Conservation (phyloP, 2,329 filamentous ascomycete genomes). For the Paraconiothyrium sp. region DNA sequence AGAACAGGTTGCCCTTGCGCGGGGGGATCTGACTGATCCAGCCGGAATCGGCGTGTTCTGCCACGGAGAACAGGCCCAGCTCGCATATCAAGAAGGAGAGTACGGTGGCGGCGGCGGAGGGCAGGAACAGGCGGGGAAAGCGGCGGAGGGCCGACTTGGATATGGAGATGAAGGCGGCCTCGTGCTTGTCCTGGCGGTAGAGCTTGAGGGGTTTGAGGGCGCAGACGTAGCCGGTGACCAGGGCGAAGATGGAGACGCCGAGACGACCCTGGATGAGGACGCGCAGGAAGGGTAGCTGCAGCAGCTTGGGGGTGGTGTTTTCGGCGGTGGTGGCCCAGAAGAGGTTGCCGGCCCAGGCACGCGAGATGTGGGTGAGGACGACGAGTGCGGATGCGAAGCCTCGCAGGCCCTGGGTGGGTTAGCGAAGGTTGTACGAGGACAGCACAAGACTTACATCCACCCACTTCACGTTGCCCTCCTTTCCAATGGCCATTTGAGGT, state of each 20-base stretch:
- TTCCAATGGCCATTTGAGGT: conserved; percentile 18
- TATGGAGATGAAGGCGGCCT: conserved; percentile 19
- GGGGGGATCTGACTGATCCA: conserved; percentile 16
- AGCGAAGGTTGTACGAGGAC: not conserved
- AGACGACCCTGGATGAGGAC: conserved; percentile 18
- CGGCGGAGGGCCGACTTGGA: conserved; percentile 20
- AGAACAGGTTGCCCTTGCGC: conserved; percentile 15
- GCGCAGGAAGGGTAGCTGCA: conserved; percentile 18
- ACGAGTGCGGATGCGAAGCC: conserved; percentile 20
- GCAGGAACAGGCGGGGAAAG: conserved; percentile 19
- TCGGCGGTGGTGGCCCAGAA: conserved; percentile 17
- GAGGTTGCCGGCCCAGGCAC: conserved; percentile 17
- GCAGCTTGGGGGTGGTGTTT: conserved; percentile 8
- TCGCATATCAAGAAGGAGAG: conserved; percentile 18
- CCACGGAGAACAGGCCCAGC: conserved; percentile 17
- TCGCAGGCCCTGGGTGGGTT: conserved; percentile 16
- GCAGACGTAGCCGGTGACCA: conserved; percentile 23
- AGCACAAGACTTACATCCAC: conserved; percentile 17
- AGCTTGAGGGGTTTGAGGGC: conserved; percentile 22
- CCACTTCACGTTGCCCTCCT: conserved; percentile 22
- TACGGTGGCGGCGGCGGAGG: conserved; percentile 15
- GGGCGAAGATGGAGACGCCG: conserved; percentile 21
- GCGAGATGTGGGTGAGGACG: conserved; percentile 20
- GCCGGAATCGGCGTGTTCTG: conserved; percentile 18
- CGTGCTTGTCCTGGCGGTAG: conserved; percentile 19